These are phyloP conservation scores for Paraphoma chrysanthemicola DNA, from an alignment of 2,329 filamentous ascomycete species.

Conservation along the genomic window DNA sequence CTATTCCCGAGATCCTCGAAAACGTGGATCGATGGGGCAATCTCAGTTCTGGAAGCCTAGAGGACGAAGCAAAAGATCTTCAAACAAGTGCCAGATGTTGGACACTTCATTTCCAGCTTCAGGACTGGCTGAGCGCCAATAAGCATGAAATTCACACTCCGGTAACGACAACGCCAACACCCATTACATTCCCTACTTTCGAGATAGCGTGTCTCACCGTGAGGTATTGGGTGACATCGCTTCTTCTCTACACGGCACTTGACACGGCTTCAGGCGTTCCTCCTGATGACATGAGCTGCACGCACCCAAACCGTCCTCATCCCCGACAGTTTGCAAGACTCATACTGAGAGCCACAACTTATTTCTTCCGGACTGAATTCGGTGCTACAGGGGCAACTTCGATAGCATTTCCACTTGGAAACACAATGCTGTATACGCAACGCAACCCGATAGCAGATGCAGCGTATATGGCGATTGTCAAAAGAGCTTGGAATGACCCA, in stretches of 20 bases:
- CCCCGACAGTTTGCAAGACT: slow-evolving; percentile 31
- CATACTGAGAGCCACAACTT: slow-evolving; percentile 27
- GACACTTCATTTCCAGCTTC: slow-evolving; percentile 26
- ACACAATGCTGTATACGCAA: slow-evolving; percentile 25
- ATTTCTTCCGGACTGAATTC: slow-evolving; percentile 30
- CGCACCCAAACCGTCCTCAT: slow-evolving; percentile 23
- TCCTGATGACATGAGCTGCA: slow-evolving; percentile 4
- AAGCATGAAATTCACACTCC: slow-evolving; percentile 18
- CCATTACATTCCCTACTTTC: slow-evolving; percentile 23
- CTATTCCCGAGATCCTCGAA: slow-evolving; percentile 40
- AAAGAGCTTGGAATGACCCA: slow-evolving; percentile 18
- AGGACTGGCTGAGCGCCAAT: slow-evolving; percentile 22
- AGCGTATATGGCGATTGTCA: slow-evolving; percentile 20
- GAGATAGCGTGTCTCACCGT: slow-evolving; percentile 24
- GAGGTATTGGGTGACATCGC: slow-evolving; percentile 32
- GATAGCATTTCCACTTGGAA: slow-evolving; percentile 30
- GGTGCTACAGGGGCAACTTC: slow-evolving; percentile 27
- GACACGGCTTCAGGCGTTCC: slow-evolving; percentile 19
- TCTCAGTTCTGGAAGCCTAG: slow-evolving; percentile 6
- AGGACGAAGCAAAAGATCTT: slow-evolving; percentile 7
- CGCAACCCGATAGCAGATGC: slow-evolving; percentile 16
- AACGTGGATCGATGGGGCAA: slow-evolving; percentile 29
- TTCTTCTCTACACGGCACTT: slow-evolving; percentile 29
- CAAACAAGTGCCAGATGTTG: slow-evolving; percentile 21
- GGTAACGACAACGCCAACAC: slow-evolving; percentile 9